Conservation (phyloP, 352 stramenopile genomes). For the Pythium guiyangense region DNA sequence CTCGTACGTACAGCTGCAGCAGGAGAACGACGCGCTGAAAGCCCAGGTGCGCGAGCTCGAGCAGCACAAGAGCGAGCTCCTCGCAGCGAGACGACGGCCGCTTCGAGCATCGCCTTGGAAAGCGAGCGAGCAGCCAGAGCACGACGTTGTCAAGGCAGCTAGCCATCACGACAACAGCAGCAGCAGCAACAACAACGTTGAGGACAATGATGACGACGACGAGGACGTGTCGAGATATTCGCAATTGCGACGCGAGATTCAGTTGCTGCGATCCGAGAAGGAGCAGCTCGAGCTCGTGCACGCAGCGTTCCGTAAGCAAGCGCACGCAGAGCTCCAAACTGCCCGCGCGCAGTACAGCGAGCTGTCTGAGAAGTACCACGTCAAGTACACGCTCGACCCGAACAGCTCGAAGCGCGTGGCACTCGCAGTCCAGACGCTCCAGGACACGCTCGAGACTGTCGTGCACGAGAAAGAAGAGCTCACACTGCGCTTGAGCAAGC, state of each 20-base stretch:
- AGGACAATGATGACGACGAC: conserved; percentile 12
- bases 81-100: conserved; percentile 9
- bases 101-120: neutral
- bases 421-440: conserved; percentile 41
- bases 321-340: conserved; percentile 21
- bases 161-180: conserved; percentile 11
- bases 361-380: conserved; percentile 45
- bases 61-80: conserved; percentile 26
- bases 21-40: conserved; percentile 41
- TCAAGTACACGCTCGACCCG: conserved; percentile 49
- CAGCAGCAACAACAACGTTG: conserved; percentile 13
- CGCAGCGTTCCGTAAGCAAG: conserved; percentile 27
- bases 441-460: conserved; percentile 52
- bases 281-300: conserved; percentile 29
- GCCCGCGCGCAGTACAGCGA: conserved; percentile 32
- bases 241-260: conserved; percentile 37
- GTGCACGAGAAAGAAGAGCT: conserved; percentile 71
- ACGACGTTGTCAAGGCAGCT: neutral
- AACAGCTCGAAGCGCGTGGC: conserved; percentile 44
- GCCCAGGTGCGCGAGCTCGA: conserved; percentile 22
- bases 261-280: conserved; percentile 49
- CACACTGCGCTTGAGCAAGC: conserved; percentile 25
- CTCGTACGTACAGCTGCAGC: conserved; percentile 58
- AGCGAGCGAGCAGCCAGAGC: conserved; percentile 8
- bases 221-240: conserved; percentile 4